Percentiles rank a stretch among this genome's conserved stretches.
Conservation (phyloP, 257 asterid genomes). For the Thymus quinquecostatus region DNA sequence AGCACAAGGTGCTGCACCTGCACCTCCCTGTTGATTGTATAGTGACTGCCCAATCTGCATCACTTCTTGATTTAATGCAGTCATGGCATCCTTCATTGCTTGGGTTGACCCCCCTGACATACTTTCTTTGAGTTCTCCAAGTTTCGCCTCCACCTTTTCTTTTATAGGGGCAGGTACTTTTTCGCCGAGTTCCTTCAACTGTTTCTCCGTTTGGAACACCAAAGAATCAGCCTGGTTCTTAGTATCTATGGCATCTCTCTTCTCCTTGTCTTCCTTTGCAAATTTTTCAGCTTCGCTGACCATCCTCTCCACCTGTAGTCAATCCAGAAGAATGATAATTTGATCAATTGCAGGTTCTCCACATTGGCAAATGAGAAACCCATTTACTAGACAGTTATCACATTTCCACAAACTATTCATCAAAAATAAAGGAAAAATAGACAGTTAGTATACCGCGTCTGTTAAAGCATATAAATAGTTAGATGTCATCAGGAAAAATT, state of each 20-base stretch:
- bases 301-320: constrained; percentile 85
- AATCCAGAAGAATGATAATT: constrained; percentile 1
- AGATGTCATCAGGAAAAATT: constrained; percentile 16
- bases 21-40: constrained; percentile 89
- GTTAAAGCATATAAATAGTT: neutral
- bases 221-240: constrained; percentile 96
- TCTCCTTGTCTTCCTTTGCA: constrained; percentile 96
- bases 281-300: constrained; percentile 92
- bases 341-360: neutral
- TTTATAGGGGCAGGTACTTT: constrained; percentile 89
- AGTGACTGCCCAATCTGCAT: constrained; percentile 97
- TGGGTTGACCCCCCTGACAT: constrained; percentile 82
- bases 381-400: neutral
- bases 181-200: constrained; percentile 93
- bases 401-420: neutral
- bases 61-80: constrained; percentile 94
- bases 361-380: neutral
- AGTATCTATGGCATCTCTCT: constrained; percentile 95
- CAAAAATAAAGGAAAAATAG: neutral
- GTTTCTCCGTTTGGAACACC: constrained; percentile 97
- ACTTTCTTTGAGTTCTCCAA: constrained; percentile 86
- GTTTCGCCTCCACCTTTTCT: constrained; percentile 92
- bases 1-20: constrained; percentile 62
- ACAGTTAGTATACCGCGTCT: neutral
- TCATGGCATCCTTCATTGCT: constrained; percentile 86